phyloP scores from a whole-genome alignment of 2,329 filamentous ascomycete species.

The Epichloe hybrida region DNA sequence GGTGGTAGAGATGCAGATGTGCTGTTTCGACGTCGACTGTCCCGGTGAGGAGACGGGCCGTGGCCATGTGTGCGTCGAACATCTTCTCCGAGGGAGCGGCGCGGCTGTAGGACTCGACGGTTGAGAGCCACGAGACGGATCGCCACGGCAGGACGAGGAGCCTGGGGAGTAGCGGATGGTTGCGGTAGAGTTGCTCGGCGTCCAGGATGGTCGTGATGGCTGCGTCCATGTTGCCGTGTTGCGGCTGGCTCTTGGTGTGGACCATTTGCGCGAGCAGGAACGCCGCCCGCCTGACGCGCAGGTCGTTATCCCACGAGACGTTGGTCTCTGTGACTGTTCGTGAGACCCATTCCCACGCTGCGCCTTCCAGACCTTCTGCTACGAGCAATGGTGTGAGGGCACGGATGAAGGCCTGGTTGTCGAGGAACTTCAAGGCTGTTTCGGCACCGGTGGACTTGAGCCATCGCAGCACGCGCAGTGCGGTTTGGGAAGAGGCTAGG shows the following conservation, averaged over 20 bases:
- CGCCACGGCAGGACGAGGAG: conserved; percentile 32
- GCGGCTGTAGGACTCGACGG: conserved; percentile 33
- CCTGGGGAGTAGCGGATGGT: conserved; percentile 20
- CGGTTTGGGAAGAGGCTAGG: conserved; percentile 30
- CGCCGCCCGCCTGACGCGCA: conserved; percentile 16
- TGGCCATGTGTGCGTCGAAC: conserved; percentile 38
- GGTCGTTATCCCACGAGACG: conserved; percentile 8
- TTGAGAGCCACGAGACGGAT: conserved; percentile 36
- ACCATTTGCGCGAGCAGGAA: conserved; percentile 28
- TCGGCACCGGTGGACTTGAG: conserved; percentile 37
- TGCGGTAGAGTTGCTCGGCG: conserved; percentile 29
- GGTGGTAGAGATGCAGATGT: conserved; percentile 42
- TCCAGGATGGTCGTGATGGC: conserved; percentile 35
- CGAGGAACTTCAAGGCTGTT: conserved; percentile 31
- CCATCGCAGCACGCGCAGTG: conserved; percentile 37
- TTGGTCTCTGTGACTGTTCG: conserved; percentile 22
- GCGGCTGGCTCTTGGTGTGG: conserved; percentile 25
- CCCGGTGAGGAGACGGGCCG: conserved; percentile 26
- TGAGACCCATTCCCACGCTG: conserved; percentile 40
- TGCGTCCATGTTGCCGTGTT: conserved; percentile 30
- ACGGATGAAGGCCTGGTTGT: conserved; percentile 23
- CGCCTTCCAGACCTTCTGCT: conserved; percentile 36
- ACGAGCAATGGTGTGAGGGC: conserved; percentile 36
- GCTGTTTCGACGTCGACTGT: conserved; percentile 32
- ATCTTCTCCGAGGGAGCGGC: conserved; percentile 31